Evolutionary conservation across 2,329 filamentous ascomycete species (phyloP), one percentile per base, ranked within the genome.

Genomic region (Cryphonectria naterciae): DNA sequence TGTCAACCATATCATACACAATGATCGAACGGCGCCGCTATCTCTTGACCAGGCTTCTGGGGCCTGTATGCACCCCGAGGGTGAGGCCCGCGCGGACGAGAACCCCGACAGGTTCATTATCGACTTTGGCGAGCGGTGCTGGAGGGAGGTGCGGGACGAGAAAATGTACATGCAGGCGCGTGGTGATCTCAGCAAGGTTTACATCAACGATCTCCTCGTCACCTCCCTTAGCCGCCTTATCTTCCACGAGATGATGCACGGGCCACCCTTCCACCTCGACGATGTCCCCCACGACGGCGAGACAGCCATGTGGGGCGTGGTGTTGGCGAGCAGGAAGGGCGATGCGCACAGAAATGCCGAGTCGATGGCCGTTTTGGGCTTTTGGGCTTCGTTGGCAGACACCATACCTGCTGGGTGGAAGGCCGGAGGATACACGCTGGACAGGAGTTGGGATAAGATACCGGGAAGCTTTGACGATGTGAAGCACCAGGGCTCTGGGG

Each of bases 331-430:
- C 52, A 70, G 68, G 61, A 70, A 68, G 52, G 66, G 69, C 4
- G 65, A 68, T 41, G 69, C 69, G 32, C 65, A 70, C 35, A 61
- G 49, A n/a, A 70, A 65, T 52, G 69, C 69, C n/a, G 69, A 70
- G 13, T 70, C 66, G n/a, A 58, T 70, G 10, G 69, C 69, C 28
- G 28, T 65, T 15, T 41, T 68, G 32, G 69, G 60, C 1, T 32
- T 68, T 10, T 70, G 69, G 69, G 69, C 69, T 15, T 52, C 32
- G 22, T 49, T 70, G 25, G 69, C 66, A 10, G 66, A 70, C 35
- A 65, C 49, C 8, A 41, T 22, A 19, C 69, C 65, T 3, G 65
- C 35, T 17, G 61, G 60, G 5, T 58, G 60, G 46, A 25, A 2
- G 10, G 7, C 2, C 1, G 69, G 65, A 39, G 69, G 69, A 6